A percentile compares a stretch with the other conserved stretches of the same genome.
Evolutionary conservation across 2,329 filamentous ascomycete genomes (phyloP).

Genomic region (Ophiocordyceps camponoti-floridani): DNA sequence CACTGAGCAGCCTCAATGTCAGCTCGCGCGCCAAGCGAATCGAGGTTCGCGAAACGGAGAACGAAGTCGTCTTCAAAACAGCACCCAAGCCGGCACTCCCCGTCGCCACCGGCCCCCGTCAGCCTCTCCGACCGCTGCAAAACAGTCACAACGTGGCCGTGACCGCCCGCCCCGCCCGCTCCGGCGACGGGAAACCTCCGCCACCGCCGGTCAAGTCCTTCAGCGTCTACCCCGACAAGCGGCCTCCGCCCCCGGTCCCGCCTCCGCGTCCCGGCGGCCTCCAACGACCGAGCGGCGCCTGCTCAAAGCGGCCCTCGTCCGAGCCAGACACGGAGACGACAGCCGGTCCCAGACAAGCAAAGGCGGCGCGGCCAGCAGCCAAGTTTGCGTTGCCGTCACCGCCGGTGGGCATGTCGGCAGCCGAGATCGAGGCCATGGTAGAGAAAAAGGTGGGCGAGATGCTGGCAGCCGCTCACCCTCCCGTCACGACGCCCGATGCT

Average conservation of each 20-base stretch:
- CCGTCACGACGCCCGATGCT: constrained; percentile 17
- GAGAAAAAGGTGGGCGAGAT: constrained; percentile 85
- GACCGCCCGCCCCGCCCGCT: constrained; percentile 13
- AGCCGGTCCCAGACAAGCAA: constrained; percentile 22
- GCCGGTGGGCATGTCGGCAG: constrained; percentile 39
- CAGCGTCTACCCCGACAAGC: constrained; percentile 66
- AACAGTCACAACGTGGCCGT: constrained; percentile 49
- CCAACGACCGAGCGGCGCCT: constrained; percentile 4
- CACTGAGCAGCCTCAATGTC: constrained; percentile 83
- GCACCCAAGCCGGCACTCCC: constrained; percentile 16
- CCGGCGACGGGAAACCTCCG: constrained; percentile 43
- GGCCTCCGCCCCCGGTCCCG: constrained; percentile 12
- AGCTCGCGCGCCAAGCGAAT: constrained; percentile 93
- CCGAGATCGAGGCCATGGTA: constrained; percentile 77
- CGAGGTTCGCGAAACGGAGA: constrained; percentile 87
- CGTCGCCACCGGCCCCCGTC: constrained; percentile 33
- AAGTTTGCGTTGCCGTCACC: constrained; percentile 5
- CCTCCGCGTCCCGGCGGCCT: constrained; percentile 10
- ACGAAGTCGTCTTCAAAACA: constrained; percentile 80
- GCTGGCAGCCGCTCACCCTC: constrained; percentile 50
- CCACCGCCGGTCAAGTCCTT: constrained; percentile 48
- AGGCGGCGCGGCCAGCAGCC: constrained; percentile 22
- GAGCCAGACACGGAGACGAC: constrained; percentile 16
- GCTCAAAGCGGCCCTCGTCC: constrained; percentile 20
- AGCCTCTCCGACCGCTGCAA: constrained; percentile 64